These are phyloP conservation scores for Zygoascus flipseniorum DNA, from an alignment of 805 yeast species.

Conservation along the genomic window DNA sequence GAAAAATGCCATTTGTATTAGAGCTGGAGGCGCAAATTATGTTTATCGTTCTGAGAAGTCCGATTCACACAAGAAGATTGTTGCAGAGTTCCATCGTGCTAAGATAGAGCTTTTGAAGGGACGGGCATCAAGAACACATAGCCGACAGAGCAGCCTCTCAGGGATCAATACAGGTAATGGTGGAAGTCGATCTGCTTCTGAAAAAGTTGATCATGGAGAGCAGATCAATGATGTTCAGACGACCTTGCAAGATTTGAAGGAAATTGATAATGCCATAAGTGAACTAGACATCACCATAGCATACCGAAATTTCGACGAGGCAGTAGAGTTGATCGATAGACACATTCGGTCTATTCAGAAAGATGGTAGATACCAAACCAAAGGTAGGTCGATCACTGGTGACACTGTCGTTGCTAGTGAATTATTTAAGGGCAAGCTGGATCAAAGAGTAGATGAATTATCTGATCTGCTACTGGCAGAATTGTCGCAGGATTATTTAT, in stretches of 20 bases:
- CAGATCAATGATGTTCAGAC: neutral
- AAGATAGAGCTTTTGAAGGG: conserved; percentile 8
- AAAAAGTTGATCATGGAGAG: neutral
- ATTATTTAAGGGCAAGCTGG: conserved; percentile 14
- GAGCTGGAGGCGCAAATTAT: conserved; percentile 41
- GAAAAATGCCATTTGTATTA: conserved; percentile 35
- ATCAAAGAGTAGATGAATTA: conserved; percentile 20
- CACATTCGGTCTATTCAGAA: neutral
- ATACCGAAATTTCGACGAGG: conserved; percentile 44
- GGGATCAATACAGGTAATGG: neutral
- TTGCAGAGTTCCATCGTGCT: conserved; percentile 12
- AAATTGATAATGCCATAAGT: conserved; percentile 54
- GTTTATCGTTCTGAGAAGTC: conserved; percentile 26
- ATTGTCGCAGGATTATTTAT: conserved; percentile 25
- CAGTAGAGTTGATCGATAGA: conserved; percentile 28
- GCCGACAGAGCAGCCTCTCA: neutral
- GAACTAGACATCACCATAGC: conserved; percentile 63
- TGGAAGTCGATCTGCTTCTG: neutral
- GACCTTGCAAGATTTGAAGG: conserved; percentile 34
- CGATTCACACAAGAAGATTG: conserved; percentile 11
- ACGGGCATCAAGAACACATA: neutral
- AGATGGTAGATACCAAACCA: neutral
- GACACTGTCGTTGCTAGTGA: neutral
- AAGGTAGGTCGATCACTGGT: neutral
- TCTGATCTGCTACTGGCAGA: conserved; percentile 30